These are phyloP conservation scores for Neurospora sp. DNA, from an alignment of 495 filamentous ascomycete species.

Conservation along the genomic window DNA sequence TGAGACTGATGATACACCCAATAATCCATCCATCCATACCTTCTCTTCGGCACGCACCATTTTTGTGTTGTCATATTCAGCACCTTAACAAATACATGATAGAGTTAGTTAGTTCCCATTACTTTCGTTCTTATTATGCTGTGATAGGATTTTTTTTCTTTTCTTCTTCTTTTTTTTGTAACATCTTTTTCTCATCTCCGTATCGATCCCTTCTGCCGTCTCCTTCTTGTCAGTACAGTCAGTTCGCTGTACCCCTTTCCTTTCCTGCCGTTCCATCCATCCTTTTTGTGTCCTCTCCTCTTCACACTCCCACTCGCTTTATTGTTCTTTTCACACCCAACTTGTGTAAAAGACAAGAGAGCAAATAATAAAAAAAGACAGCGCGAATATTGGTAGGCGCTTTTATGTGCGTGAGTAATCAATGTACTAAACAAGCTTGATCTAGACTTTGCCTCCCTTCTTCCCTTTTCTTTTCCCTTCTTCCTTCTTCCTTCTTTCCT, in stretches of 20 bases:
- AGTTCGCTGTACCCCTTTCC: too few relatives aligned
- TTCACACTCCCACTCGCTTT: not conserved
- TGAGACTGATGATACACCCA: not conserved
- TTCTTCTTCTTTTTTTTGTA: not conserved
- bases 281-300: not conserved
- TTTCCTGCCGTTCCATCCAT: not conserved
- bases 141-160: not conserved
- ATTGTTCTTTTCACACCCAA: not conserved
- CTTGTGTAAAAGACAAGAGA: not conserved
- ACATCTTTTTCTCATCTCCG: not conserved
- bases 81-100: not conserved
- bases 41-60: not conserved
- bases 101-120: not conserved
- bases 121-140: not conserved
- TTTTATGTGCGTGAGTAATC: not conserved
- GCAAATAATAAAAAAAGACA: not conserved
- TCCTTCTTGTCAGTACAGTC: too few relatives aligned
- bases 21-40: not conserved
- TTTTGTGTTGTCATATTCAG: not conserved
- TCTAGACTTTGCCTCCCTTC: not conserved
- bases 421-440: not conserved
- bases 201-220: too few relatives aligned
- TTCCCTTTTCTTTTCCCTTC: not conserved
- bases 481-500: not conserved
- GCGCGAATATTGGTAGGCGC: not conserved